These are phyloP conservation scores for Entelexis paramagnoliae DNA, from an alignment of 1,139 yeast species.

Conservation along the genomic window DNA sequence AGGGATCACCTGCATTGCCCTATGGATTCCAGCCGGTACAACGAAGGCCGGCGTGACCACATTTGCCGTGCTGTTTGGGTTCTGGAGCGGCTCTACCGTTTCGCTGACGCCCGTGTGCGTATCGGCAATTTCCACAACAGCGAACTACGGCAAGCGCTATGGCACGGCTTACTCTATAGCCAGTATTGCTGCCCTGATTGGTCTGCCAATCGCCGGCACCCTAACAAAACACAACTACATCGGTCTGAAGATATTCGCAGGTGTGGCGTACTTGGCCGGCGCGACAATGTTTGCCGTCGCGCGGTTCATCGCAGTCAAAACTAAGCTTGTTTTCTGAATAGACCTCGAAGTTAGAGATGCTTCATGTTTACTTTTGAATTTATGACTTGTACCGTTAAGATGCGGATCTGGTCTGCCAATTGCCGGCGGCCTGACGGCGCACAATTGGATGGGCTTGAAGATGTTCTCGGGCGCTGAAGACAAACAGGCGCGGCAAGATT, in stretches of 20 bases:
- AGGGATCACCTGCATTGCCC: conserved; percentile 30
- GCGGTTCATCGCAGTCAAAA: conserved; percentile 26
- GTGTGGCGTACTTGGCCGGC: conserved; percentile 27
- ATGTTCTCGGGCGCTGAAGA: conserved; percentile 29
- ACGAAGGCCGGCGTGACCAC: conserved; percentile 36
- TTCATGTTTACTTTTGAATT: no score
- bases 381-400: no score
- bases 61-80: conserved; percentile 46
- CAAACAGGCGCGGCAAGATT: conserved; percentile 24
- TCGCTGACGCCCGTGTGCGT: conserved; percentile 41
- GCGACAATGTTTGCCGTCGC: conserved; percentile 25
- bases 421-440: conserved; percentile 36
- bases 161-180: conserved; percentile 60
- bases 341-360: no score
- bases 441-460: conserved; percentile 29
- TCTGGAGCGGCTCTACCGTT: conserved; percentile 42
- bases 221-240: conserved; percentile 23
- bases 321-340: background rate
- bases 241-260: conserved; percentile 30
- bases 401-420: conserved; percentile 48
- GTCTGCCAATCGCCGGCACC: conserved; percentile 47
- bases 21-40: conserved; percentile 49
- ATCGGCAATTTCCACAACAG: conserved; percentile 51
- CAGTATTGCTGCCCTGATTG: conserved; percentile 46
- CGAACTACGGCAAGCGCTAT: conserved; percentile 56